These are phyloP conservation scores for Macadamia integrifolia DNA, from an alignment of 164 flowering plant species.

Conservation along the genomic window DNA sequence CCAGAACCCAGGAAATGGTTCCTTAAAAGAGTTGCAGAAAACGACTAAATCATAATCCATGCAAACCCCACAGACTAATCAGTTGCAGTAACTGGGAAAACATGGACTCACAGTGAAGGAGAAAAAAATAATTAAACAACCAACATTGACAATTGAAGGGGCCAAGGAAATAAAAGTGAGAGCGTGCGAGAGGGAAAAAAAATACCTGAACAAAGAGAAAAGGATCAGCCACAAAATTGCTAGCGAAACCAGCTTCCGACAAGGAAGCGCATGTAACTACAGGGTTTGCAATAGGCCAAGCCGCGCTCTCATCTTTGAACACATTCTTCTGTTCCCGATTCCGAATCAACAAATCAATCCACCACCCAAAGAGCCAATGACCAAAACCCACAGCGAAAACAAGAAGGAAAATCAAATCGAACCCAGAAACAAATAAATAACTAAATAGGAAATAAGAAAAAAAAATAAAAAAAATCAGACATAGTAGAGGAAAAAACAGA, in stretches of 20 bases:
- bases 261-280: conserved; percentile 46
- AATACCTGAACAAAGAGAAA: conserved; percentile 72
- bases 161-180: not conserved
- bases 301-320: conserved; percentile 57
- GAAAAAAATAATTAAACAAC: not conserved
- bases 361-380: not conserved
- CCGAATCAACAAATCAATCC: not conserved
- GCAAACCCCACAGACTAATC: too few relatives aligned
- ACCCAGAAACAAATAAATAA: not conserved
- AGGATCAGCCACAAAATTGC: conserved; percentile 68
- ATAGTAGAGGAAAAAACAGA: not conserved
- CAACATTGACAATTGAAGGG: not conserved
- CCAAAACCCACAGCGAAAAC: conserved; percentile 3
- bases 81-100: too few relatives aligned
- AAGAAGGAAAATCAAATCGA: not conserved
- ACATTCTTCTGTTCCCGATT: conserved; percentile 36
- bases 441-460: too few relatives aligned
- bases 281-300: conserved; percentile 84
- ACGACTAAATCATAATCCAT: not conserved
- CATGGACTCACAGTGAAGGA: too few relatives aligned
- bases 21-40: not conserved
- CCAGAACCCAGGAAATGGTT: not conserved
- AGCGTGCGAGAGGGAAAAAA: not conserved
- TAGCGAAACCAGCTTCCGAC: conserved; percentile 34
- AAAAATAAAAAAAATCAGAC: not conserved